Conservation (phyloP, 2,329 filamentous ascomycete species). For the Zarea fungicola region DNA sequence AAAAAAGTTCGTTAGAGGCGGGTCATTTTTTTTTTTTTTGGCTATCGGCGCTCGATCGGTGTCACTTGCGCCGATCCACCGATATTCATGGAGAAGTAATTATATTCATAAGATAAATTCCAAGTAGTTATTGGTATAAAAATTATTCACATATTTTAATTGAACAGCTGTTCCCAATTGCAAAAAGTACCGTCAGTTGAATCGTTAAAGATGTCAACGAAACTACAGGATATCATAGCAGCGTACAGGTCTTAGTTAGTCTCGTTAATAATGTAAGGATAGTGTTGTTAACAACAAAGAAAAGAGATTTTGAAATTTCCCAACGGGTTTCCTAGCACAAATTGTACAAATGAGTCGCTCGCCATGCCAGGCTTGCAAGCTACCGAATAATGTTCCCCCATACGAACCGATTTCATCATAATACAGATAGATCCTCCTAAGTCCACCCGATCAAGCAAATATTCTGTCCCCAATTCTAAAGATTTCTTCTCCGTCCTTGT, state of each 20-base stretch:
- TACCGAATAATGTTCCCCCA: neutral
- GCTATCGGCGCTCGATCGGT: slow-evolving; percentile 6
- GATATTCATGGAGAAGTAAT: neutral
- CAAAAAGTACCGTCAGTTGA: no score
- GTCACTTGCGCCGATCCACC: slow-evolving; percentile 9
- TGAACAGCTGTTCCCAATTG: no score
- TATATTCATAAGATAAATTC: no score
- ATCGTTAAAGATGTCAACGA: no score
- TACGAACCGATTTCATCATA: slow-evolving; percentile 7
- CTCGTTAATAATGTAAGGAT: no score
- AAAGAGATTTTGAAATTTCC: slow-evolving; percentile 1
- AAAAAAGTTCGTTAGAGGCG: neutral
- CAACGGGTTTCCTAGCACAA: neutral
- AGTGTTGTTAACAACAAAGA: no score
- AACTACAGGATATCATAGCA: no score
- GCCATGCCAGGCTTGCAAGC: slow-evolving; percentile 4
- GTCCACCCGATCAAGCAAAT: neutral
- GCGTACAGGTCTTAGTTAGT: no score
- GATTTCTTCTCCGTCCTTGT: neutral
- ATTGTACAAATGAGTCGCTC: neutral
- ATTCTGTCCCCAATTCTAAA: neutral
- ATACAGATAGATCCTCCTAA: slow-evolving; percentile 1
- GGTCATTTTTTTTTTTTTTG: slow-evolving; percentile 5
- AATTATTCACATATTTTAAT: neutral
- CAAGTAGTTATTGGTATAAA: no score